Base-by-base conservation (phyloP, 139 green algal species). In the Chlamydomonas urium region DNA sequence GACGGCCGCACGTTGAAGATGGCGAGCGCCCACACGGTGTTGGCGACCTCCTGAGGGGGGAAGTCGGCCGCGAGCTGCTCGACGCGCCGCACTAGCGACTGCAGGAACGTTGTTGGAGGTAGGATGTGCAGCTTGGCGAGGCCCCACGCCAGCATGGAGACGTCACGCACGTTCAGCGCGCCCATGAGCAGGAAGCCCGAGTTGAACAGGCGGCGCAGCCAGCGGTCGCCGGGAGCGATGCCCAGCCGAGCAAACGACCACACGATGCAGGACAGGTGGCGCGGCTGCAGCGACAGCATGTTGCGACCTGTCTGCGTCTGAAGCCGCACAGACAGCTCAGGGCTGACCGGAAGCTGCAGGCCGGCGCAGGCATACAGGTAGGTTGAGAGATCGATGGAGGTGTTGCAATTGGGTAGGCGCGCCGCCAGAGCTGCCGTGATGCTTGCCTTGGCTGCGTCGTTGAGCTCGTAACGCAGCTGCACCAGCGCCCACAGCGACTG, bases 401-500 rank as follows among this genome's bases (percentile, higher is more conserved):
- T 26, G 33, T 68, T 68, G 60, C 31, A 68, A n/a, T n/a, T n/a
- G n/a, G n/a, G n/a, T n/a, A n/a, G n/a, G n/a, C n/a, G n/a, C n/a
- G n/a, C n/a, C n/a, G n/a, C n/a, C n/a, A n/a, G n/a, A n/a, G n/a
- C n/a, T n/a, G n/a, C n/a, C n/a, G n/a, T n/a, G n/a, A n/a, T n/a
- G n/a, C n/a, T n/a, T n/a, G n/a, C n/a, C n/a, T n/a, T n/a, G n/a
- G n/a, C n/a, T n/a, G n/a, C n/a, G n/a, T n/a, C n/a, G n/a, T n/a
- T n/a, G n/a, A n/a, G n/a, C n/a, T n/a, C n/a, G n/a, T n/a, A n/a
- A n/a, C n/a, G n/a, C n/a, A n/a, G n/a, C n/a, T n/a, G n/a, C n/a
- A n/a, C 8, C 23, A 73, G 29, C 19, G 35, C 75, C 75, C 74
- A 79, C 1, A 79, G 66, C 31, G 74, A 47, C 23, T 79, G 66